Evolutionary conservation across 306 rosid species (phyloP).

Genomic region (Casuarina glauca): DNA sequence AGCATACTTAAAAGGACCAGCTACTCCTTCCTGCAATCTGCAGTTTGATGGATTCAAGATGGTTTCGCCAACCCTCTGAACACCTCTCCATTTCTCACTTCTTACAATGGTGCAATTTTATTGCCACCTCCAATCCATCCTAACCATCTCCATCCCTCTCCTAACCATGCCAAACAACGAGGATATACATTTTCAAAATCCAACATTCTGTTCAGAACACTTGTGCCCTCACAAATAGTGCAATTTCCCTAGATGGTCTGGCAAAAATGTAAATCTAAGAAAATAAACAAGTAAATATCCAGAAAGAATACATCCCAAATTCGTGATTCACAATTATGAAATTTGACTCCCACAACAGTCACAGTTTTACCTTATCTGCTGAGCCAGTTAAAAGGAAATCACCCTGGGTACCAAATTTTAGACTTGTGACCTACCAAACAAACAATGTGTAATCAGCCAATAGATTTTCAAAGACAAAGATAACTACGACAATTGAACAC

Average conservation of each 20-base stretch:
- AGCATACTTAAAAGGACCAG: not conserved
- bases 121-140: not conserved
- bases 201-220: not conserved
- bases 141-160: not conserved
- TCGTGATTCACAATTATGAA: not conserved
- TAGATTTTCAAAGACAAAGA: slow-evolving; percentile 6
- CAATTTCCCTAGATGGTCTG: not conserved
- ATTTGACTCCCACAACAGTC: slow-evolving; percentile 9
- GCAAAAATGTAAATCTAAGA: not conserved
- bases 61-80: not conserved
- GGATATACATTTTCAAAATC: not conserved
- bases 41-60: not conserved
- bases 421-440: slow-evolving; percentile 72
- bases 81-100: not conserved
- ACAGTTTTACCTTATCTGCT: slow-evolving; percentile 73
- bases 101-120: not conserved
- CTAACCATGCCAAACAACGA: not conserved
- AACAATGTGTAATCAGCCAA: slow-evolving; percentile 26
- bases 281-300: not conserved
- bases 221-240: not conserved
- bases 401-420: slow-evolving; percentile 79
- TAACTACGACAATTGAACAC: not conserved
- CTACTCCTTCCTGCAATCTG: not conserved
- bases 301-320: not conserved
- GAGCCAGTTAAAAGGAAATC: slow-evolving; percentile 76